Evolutionary conservation across 2,329 filamentous ascomycete species (phyloP).

Genomic region (Nigrospora sphaerica): DNA sequence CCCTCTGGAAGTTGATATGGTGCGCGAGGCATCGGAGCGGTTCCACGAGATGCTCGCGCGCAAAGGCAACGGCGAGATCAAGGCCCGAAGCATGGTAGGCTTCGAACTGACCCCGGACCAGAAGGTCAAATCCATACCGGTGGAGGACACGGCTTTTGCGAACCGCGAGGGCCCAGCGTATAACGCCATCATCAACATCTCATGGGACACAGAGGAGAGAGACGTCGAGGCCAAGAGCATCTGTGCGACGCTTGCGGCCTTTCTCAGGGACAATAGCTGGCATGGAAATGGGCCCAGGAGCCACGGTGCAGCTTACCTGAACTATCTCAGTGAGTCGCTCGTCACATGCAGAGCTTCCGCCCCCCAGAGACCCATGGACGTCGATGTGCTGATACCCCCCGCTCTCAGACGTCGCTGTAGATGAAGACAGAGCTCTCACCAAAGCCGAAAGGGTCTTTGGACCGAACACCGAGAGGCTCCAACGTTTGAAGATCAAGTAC

Average conservation of each 20-base stretch:
- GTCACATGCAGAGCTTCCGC: no score
- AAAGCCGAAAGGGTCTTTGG: constrained; percentile 22
- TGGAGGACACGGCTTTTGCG: constrained; percentile 33
- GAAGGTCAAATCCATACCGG: constrained; percentile 25
- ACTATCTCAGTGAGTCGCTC: constrained; percentile 3
- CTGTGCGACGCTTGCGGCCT: constrained; percentile 22
- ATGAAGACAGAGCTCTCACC: constrained; percentile 1
- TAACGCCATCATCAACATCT: constrained; percentile 31
- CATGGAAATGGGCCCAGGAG: not conserved
- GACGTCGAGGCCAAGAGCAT: constrained; percentile 29
- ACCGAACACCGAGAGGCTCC: constrained; percentile 17
- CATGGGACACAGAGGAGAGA: constrained; percentile 29
- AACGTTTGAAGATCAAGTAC: constrained; percentile 24
- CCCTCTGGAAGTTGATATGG: constrained; percentile 27
- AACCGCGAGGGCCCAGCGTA: constrained; percentile 33
- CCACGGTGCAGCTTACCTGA: constrained; percentile 3
- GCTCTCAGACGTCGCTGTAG: not conserved
- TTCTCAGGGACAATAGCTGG: constrained; percentile 2
- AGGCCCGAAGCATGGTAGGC: constrained; percentile 24
- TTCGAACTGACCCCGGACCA: constrained; percentile 35
- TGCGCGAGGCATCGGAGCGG: constrained; percentile 18
- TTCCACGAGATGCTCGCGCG: constrained; percentile 16
- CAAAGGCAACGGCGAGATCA: constrained; percentile 11
- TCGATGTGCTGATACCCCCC: no score
- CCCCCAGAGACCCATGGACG: no score